Evolutionary conservation across 345 rosid species (phyloP).

Genomic region (Gossypium thurberi): DNA sequence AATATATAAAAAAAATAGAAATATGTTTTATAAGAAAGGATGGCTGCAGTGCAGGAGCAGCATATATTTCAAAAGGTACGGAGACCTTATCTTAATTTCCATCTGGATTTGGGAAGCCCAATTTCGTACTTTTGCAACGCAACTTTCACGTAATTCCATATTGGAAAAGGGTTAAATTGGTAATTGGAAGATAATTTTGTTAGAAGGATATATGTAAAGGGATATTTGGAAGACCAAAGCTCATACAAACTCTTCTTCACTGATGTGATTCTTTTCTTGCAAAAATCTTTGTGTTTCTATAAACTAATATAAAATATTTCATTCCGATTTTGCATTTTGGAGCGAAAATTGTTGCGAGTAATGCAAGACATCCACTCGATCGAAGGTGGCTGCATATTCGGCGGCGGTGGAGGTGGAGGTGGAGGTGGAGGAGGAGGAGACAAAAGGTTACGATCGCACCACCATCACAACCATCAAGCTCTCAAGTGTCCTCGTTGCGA

Average conservation of each 20-base stretch:
- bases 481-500: constrained; percentile 93
- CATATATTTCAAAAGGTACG: no score
- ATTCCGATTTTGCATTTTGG: neutral
- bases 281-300: neutral
- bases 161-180: constrained; percentile 14
- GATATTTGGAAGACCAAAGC: constrained; percentile 31
- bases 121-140: neutral
- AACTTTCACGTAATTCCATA: neutral
- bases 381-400: constrained; percentile 32
- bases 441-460: constrained; percentile 65
- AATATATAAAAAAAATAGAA: no score
- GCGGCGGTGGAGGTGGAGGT: constrained; percentile 29
- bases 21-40: no score
- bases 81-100: neutral
- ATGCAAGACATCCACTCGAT: constrained; percentile 65
- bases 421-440: constrained; percentile 65
- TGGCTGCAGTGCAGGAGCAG: no score
- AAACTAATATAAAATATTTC: no score
- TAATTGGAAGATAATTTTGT: neutral
- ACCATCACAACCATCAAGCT: constrained; percentile 60
- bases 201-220: constrained; percentile 24
- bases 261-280: neutral
- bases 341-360: constrained; percentile 7
- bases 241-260: neutral
- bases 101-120: neutral